A percentile compares a stretch with the other conserved stretches of the same genome.
Conservation (phyloP, 352 stramenopile species). For the Blastocystis sp. region DNA sequence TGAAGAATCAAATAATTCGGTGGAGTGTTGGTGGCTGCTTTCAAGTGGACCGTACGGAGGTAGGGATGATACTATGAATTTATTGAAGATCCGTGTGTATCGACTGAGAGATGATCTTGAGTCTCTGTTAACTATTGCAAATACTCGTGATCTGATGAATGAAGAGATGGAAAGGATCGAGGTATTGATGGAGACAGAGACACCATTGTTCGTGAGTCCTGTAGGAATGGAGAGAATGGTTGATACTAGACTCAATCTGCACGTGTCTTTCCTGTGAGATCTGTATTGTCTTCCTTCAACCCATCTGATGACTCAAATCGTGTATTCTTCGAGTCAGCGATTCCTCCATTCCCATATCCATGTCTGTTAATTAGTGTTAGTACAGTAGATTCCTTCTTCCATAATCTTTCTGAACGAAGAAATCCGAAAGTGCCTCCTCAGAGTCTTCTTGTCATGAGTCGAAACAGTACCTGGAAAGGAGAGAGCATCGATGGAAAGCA, state of each 20-base stretch:
- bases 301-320: not conserved
- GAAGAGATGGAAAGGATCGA: not conserved
- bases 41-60: conserved; percentile 18
- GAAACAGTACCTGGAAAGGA: not conserved
- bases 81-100: not conserved
- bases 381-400: conserved; percentile 7
- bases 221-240: too few relatives aligned
- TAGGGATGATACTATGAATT: not conserved
- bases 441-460: conserved; percentile 21
- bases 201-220: not conserved
- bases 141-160: not conserved
- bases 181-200: not conserved
- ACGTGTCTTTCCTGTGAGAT: not conserved
- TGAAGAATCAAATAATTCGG: not conserved
- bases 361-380: not conserved
- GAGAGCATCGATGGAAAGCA: not conserved
- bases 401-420: not conserved
- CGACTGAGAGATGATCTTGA: not conserved
- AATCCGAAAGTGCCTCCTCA: conserved; percentile 36
- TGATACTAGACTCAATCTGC: too few relatives aligned
- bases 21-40: conserved; percentile 51
- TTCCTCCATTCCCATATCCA: not conserved
- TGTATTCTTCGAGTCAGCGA: not conserved
- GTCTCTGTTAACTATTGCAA: not conserved
- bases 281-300: not conserved